Evolutionary conservation across 805 yeast species (phyloP), one percentile per base, ranked within the genome.

Genomic region (Zygoascus flipseniorum): DNA sequence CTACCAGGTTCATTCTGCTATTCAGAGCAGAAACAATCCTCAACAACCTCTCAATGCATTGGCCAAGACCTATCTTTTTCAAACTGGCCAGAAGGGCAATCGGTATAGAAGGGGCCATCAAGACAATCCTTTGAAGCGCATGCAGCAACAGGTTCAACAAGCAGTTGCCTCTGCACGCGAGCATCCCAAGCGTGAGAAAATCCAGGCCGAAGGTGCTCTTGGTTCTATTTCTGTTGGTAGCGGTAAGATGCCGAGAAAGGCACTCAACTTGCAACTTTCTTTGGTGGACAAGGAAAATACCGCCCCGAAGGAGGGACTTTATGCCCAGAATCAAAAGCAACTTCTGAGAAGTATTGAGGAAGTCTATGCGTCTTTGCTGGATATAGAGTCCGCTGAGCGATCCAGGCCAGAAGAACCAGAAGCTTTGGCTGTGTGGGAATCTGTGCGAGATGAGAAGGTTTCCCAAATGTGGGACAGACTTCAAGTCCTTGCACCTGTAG

Each of bases 131-230:
- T 76, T 90, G 63, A 96, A 88, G 74, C 83, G 97, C 76, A 88
- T 93, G 96, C 97, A 92, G 72, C 96, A 89, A 68, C 98, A 92
- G 73, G 96, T 92, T 51, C 95, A 89, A 65, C 88, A 86, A 64
- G 98, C 98, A 14, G 97, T 92, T 16, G 86, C 92, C 52, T 92
- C 88, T 42, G 99, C 97, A 23, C 87, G 88, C 66, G 96, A 89
- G 63, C 75, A 76, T 58, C 79, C 79, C 48, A 81, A 89, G 72
- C 83, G 83, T 70, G 76, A 78, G 44, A 83, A 78, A 58, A 81
- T 80, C 61, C 80, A 81, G 31, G 75, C 77, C 45, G 96, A 85
- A 64, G 97, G 96, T 62, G 93, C 96, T 1, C 75, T 92, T 55
- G 97, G 98, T 61, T 87, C 85, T 70, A 85, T 89, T 54, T 80